A percentile compares a stretch with the other conserved stretches of the same genome.
Conservation (phyloP, 106 monocot genomes). For the Dactylorhiza incarnata region DNA sequence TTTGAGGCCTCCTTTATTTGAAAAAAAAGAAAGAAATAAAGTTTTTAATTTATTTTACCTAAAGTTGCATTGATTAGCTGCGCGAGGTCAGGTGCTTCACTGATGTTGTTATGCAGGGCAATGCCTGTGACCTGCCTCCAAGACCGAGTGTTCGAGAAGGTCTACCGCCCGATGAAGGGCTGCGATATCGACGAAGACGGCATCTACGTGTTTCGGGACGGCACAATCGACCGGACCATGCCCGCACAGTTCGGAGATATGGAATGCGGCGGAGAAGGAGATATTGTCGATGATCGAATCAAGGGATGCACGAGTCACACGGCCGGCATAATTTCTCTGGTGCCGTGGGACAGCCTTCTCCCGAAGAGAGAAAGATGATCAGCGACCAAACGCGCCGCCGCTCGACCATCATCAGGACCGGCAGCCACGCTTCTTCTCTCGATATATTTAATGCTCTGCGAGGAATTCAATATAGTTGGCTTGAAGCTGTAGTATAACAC, state of each 20-base stretch:
- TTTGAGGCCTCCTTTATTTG: too few relatives aligned
- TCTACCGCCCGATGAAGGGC: conserved; percentile 46
- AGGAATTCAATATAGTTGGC: neutral
- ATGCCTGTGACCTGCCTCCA: conserved; percentile 37
- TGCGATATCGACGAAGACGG: conserved; percentile 43
- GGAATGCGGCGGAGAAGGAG: conserved; percentile 7
- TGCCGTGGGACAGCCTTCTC: conserved; percentile 37
- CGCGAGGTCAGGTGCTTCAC: too few relatives aligned
- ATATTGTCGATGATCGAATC: neutral
- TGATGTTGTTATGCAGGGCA: conserved; percentile 17
- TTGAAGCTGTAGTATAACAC: too few relatives aligned
- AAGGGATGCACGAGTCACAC: neutral
- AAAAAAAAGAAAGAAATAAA: too few relatives aligned
- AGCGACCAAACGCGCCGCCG: conserved; percentile 21
- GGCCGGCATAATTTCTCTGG: conserved; percentile 10
- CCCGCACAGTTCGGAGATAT: conserved; percentile 24
- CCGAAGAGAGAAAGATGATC: conserved; percentile 16
- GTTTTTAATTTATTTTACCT: too few relatives aligned
- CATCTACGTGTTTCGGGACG: conserved; percentile 44
- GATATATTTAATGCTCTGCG: neutral
- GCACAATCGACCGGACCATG: conserved; percentile 40
- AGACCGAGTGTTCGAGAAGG: conserved; percentile 28
- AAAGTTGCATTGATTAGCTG: too few relatives aligned
- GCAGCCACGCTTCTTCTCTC: neutral
- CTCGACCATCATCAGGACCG: neutral